These are phyloP conservation scores for Lactarius hatsudake DNA, from an alignment of 768 basidiomycete species.

Conservation along the genomic window DNA sequence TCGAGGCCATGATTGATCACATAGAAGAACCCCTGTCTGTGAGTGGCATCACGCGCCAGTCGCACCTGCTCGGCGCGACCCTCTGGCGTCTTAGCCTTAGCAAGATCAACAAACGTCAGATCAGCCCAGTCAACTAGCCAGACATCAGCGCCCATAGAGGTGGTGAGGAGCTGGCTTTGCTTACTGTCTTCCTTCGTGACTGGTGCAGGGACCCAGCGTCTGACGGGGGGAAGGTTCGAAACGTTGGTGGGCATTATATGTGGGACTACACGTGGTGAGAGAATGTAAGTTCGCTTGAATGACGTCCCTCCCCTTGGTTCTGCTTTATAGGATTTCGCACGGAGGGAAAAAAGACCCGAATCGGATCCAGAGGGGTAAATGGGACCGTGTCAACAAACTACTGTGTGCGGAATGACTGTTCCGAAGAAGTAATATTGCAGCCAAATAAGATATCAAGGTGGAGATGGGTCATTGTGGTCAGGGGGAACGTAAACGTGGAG, in stretches of 20 bases:
- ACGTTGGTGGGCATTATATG: slow-evolving; percentile 24
- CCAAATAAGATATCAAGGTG: background rate
- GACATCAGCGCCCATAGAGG: background rate
- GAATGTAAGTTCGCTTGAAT: background rate
- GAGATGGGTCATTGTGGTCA: slow-evolving; percentile 5
- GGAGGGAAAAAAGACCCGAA: slow-evolving; percentile 4
- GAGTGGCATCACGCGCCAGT: slow-evolving; percentile 36
- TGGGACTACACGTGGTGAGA: background rate
- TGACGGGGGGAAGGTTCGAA: slow-evolving; percentile 25
- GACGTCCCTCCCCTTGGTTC: background rate
- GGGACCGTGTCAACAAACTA: background rate
- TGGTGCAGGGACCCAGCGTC: slow-evolving; percentile 30
- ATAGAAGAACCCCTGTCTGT: slow-evolving; percentile 44
- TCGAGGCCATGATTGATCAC: slow-evolving; percentile 49
- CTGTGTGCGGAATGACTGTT: slow-evolving; percentile 8
- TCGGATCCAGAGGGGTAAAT: slow-evolving; percentile 1
- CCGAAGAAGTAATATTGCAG: slow-evolving; percentile 8
- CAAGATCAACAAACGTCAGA: slow-evolving; percentile 36
- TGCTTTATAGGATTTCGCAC: slow-evolving; percentile 8
- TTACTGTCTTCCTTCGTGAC: slow-evolving; percentile 30
- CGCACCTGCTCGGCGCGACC: slow-evolving; percentile 34
- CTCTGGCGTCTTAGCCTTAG: slow-evolving; percentile 34
- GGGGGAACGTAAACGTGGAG: background rate
- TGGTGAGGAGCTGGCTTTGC: background rate
- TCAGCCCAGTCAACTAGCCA: slow-evolving; percentile 38